Percentiles rank a stretch among this genome's conserved stretches.
These are phyloP conservation scores for Forsythia viridissima DNA, from an alignment of 257 asterid species.

Conservation along the genomic window DNA sequence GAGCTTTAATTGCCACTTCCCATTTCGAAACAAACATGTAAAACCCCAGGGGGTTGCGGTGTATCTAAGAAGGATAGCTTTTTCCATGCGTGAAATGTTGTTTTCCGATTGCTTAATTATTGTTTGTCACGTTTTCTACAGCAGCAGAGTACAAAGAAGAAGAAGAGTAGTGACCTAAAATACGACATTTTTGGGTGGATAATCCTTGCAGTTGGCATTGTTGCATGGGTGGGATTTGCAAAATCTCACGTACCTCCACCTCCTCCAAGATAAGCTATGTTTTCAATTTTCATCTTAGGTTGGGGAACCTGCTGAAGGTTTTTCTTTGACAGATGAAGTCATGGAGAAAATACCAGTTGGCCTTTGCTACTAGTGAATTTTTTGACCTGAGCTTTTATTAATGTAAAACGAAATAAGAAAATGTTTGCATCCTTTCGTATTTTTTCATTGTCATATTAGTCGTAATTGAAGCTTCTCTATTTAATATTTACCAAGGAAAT, in stretches of 20 bases:
- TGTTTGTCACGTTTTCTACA: conserved; percentile 12
- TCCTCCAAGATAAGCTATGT: conserved; percentile 37
- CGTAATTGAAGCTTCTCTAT: too few relatives aligned
- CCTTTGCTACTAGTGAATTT: neutral
- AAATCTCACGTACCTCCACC: conserved; percentile 57
- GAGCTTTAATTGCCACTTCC: neutral
- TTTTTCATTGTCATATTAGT: neutral
- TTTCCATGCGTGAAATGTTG: neutral
- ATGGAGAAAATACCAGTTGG: conserved; percentile 15
- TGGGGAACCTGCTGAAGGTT: neutral
- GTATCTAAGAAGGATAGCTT: neutral
- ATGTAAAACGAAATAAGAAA: neutral
- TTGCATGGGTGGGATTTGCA: conserved; percentile 59
- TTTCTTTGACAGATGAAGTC: conserved; percentile 19
- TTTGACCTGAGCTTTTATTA: conserved; percentile 14
- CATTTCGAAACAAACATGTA: neutral
- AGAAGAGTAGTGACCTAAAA: conserved; percentile 47
- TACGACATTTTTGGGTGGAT: conserved; percentile 65
- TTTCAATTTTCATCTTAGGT: neutral
- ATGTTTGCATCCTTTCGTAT: neutral
- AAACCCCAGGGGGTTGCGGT: neutral
- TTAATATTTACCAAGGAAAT: too few relatives aligned
- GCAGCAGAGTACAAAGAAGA: conserved; percentile 50
- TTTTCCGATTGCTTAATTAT: conserved; percentile 8
- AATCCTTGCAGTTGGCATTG: conserved; percentile 54